Evolutionary conservation across 192 early-diverging fungal species (phyloP), one percentile per base, ranked within the genome.

Genomic region (Coemansia sp.): DNA sequence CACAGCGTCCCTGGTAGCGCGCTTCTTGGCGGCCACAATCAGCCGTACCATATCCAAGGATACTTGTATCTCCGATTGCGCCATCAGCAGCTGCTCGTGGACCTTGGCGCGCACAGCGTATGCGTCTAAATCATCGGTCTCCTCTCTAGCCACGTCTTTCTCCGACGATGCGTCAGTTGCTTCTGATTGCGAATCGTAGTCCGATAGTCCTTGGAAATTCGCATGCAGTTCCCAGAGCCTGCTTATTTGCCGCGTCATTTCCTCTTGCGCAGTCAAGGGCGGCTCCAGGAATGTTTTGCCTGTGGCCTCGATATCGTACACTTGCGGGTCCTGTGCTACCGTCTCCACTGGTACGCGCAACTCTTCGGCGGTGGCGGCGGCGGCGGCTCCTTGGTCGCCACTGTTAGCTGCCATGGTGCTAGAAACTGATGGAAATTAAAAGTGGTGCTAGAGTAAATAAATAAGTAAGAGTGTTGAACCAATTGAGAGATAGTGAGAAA

Each of bases 51-150:
- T 58, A 10, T 81, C 78, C 59, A 81, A 48, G 10, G 78, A 67
- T 0, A 81, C 78, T 32, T 74, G 68, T 42, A 81, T 72, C 62
- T 81, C 78, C 13, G 73, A 75, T 48, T 81, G 78, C 8, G 78
- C 78, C 56, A 74, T 25, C 4, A 59, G 52, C 69, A 81, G 49
- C 23, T 64, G 52, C 60, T 75, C 73, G 50, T 81, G 73, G 13
- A 81, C 73, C 4, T 63, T 29, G 33, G 69, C 60, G 10, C 73
- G 69, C 11, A 81, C 78, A 7, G 50, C 67, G 11, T 69, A 75
- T 4, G 78, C 78, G 22, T 81, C 78, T 59, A 75, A 34, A 10
- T 72, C 66, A 5, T 33, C 5, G 6, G 36, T 43, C n/a, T 11
- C 52, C 8, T 23, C 22, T 9, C 6, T 52, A 11, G 34, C 35